A percentile compares a stretch with the other conserved stretches of the same genome.
These are phyloP conservation scores for Microglena sp. DNA, from an alignment of 139 green algal species.

Conservation along the genomic window DNA sequence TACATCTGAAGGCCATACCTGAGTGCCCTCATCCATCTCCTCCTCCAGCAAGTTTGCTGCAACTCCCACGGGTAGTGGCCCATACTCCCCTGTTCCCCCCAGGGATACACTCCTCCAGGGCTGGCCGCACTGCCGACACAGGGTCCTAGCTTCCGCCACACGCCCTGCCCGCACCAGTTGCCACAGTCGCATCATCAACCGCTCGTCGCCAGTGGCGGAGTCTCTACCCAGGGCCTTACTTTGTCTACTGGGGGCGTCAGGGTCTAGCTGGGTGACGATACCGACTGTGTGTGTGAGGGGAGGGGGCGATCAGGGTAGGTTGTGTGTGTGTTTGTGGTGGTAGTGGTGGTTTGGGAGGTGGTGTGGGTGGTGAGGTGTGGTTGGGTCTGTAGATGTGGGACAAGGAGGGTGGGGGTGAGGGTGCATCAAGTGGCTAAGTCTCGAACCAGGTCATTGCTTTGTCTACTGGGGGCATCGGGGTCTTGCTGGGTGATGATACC, in stretches of 20 bases:
- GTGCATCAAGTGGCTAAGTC: no score
- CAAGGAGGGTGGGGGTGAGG: no score
- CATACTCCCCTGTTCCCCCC: constrained; percentile 38
- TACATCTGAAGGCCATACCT: no score
- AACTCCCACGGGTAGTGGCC: constrained; percentile 52
- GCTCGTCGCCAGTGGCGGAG: constrained; percentile 42
- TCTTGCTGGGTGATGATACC: no score
- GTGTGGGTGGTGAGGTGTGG: no score
- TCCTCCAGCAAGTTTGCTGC: constrained; percentile 24
- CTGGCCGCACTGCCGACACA: constrained; percentile 52
- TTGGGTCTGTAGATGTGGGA: no score
- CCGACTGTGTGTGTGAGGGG: no score
- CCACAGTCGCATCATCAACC: constrained; percentile 49
- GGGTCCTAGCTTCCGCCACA: constrained; percentile 32
- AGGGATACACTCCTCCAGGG: constrained; percentile 59
- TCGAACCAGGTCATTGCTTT: no score
- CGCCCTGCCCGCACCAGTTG: constrained; percentile 47
- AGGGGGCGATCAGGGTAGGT: no score
- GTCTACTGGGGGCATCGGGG: no score
- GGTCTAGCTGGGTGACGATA: constrained; percentile 56
- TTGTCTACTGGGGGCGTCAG: constrained; percentile 43
- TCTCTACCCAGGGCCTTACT: constrained; percentile 3
- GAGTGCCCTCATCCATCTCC: constrained; percentile 14
- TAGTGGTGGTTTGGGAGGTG: no score
- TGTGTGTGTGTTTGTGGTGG: no score